Conservation (phyloP, 2,329 filamentous ascomycete genomes). For the Phialophora chinensis region DNA sequence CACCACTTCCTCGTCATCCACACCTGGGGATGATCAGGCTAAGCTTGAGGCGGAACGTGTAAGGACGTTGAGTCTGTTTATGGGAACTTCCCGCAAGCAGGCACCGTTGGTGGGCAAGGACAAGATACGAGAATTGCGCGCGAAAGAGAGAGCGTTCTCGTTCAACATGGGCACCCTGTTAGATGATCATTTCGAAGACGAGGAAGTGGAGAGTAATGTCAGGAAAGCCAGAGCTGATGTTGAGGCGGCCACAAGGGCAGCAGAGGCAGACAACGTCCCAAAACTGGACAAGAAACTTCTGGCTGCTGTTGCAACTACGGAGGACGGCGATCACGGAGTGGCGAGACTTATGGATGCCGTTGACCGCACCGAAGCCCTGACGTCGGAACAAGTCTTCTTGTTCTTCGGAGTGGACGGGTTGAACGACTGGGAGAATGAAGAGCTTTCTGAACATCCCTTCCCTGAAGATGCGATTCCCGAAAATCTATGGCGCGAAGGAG, state of each 20-base stretch:
- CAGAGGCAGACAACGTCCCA: slow-evolving; percentile 24
- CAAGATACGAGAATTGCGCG: slow-evolving; percentile 36
- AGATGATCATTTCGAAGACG: slow-evolving; percentile 64
- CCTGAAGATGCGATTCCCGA: slow-evolving; percentile 44
- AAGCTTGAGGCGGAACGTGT: slow-evolving; percentile 34
- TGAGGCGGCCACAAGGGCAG: slow-evolving; percentile 32
- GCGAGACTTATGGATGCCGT: slow-evolving; percentile 63
- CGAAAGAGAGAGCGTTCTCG: slow-evolving; percentile 31
- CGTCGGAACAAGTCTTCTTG: slow-evolving; percentile 60
- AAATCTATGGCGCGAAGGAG: slow-evolving; percentile 42
- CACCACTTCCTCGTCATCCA: slow-evolving; percentile 28
- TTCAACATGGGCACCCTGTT: slow-evolving; percentile 53
- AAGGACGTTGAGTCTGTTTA: slow-evolving; percentile 33
- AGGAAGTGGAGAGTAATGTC: slow-evolving; percentile 62
- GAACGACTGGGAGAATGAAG: slow-evolving; percentile 38
- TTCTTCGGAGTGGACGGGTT: slow-evolving; percentile 57
- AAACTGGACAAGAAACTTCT: slow-evolving; percentile 49
- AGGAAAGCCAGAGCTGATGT: slow-evolving; percentile 47
- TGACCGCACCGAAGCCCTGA: slow-evolving; percentile 64
- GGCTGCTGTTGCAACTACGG: slow-evolving; percentile 51
- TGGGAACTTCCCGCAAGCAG: slow-evolving; percentile 23
- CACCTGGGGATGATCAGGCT: slow-evolving; percentile 31
- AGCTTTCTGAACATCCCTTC: slow-evolving; percentile 43
- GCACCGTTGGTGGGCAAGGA: slow-evolving; percentile 34
- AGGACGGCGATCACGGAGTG: slow-evolving; percentile 48